phyloP scores from a whole-genome alignment of 352 stramenopile genomes.

The Pythium rishiriense region DNA sequence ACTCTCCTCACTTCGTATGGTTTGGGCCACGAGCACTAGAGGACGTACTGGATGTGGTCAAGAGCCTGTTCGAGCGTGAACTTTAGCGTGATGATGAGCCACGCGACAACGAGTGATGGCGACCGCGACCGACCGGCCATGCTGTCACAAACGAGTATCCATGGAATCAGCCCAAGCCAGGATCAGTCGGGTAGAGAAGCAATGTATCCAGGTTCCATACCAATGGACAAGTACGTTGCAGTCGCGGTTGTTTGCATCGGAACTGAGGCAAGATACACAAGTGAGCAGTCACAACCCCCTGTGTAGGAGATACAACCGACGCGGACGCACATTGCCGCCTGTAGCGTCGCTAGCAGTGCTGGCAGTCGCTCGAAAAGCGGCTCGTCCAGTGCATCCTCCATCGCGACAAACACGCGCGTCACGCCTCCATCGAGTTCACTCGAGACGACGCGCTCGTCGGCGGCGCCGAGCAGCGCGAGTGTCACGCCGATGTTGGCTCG shows the following conservation, averaged over 20 bases:
- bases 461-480: conserved; percentile 42
- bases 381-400: conserved; percentile 62
- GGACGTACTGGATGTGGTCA: conserved; percentile 44
- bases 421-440: conserved; percentile 17
- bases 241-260: conserved; percentile 30
- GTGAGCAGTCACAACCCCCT: too few relatives aligned
- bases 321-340: conserved; percentile 39
- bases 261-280: conserved; percentile 20
- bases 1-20: background rate
- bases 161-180: background rate
- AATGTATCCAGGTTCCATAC: conserved; percentile 26
- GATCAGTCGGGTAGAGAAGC: background rate
- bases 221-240: conserved; percentile 76
- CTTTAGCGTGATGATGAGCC: conserved; percentile 39
- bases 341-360: conserved; percentile 37
- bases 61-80: conserved; percentile 38
- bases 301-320: too few relatives aligned
- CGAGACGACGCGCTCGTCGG: conserved; percentile 23
- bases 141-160: conserved; percentile 23
- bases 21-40: background rate
- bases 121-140: conserved; percentile 69
- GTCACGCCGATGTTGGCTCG: conserved; percentile 38
- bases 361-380: conserved; percentile 48
- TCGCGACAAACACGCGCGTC: conserved; percentile 29
- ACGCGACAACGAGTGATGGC: conserved; percentile 49